phyloP scores from a whole-genome alignment of 176 grass and related monocot species.

The Carex kokanica region DNA sequence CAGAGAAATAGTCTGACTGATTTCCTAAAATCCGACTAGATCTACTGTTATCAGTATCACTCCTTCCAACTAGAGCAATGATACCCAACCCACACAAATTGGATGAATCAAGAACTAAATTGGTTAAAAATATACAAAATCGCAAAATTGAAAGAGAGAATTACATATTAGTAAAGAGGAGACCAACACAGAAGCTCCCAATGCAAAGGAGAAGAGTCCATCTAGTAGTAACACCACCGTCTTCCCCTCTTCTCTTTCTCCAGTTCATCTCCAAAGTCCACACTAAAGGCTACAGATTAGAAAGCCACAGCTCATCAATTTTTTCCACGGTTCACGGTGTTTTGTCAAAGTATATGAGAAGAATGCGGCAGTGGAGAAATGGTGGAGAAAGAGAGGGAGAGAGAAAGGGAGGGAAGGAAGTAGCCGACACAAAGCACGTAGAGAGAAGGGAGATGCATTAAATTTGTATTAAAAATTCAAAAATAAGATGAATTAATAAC shows the following conservation, averaged over 20 bases:
- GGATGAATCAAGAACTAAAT: not conserved
- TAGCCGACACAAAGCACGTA: not conserved
- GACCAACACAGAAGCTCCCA: constrained; percentile 78
- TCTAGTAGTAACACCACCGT: constrained; percentile 38
- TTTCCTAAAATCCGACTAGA: not conserved
- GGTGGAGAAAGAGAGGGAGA: not conserved
- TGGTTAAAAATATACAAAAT: constrained; percentile 13
- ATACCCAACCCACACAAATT: not conserved
- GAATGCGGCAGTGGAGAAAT: not conserved
- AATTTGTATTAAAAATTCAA: constrained; percentile 11
- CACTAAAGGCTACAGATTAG: constrained; percentile 6
- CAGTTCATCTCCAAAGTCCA: constrained; percentile 24
- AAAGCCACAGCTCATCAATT: not conserved
- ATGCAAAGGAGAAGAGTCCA: constrained; percentile 81
- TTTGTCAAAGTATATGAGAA: not conserved
- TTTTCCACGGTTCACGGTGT: not conserved
- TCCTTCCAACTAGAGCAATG: not conserved
- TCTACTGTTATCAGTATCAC: not conserved
- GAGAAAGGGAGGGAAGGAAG: not conserved
- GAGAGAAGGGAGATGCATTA: not conserved
- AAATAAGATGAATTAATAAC: constrained; percentile 2
- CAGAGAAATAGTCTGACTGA: not conserved
- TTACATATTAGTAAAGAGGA: constrained; percentile 88
- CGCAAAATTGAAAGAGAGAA: constrained; percentile 12
- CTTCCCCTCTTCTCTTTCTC: constrained; percentile 30